A percentile compares a stretch with the other conserved stretches of the same genome.
These are phyloP conservation scores for Boletus rex-veris DNA, from an alignment of 768 basidiomycete genomes.

Conservation along the genomic window DNA sequence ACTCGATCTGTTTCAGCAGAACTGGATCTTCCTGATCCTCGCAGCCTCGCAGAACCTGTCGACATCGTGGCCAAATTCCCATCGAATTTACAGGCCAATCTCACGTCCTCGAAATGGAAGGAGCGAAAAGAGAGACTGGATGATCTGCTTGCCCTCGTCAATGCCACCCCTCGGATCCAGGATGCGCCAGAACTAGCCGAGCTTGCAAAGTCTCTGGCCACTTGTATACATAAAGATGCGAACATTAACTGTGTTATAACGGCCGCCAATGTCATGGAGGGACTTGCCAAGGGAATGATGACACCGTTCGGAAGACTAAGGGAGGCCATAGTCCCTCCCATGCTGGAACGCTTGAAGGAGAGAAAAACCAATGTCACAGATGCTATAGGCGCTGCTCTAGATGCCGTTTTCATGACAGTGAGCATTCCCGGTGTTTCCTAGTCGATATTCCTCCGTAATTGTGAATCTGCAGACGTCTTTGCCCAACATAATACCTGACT, in stretches of 20 bases:
- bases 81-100: slow-evolving; percentile 61
- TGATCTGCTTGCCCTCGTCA: slow-evolving; percentile 68
- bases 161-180: slow-evolving; percentile 69
- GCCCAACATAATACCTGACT: slow-evolving; percentile 78
- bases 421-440: slow-evolving; percentile 28
- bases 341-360: slow-evolving; percentile 92
- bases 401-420: slow-evolving; percentile 85
- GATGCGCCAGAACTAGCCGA: slow-evolving; percentile 78
- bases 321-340: slow-evolving; percentile 65
- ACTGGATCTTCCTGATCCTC: slow-evolving; percentile 64
- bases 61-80: slow-evolving; percentile 78
- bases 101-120: slow-evolving; percentile 97
- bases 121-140: slow-evolving; percentile 92
- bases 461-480: slow-evolving; percentile 58
- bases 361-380: slow-evolving; percentile 89
- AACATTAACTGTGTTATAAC: slow-evolving; percentile 95
- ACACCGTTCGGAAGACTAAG: slow-evolving; percentile 69
- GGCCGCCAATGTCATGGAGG: slow-evolving; percentile 82
- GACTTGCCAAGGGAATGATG: slow-evolving; percentile 80
- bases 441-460: slow-evolving; percentile 1
- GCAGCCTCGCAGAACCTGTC: slow-evolving; percentile 74
- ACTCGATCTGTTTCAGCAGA: slow-evolving; percentile 35
- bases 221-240: slow-evolving; percentile 81
- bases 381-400: slow-evolving; percentile 79
- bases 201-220: slow-evolving; percentile 70